Evolutionary conservation across 495 filamentous ascomycete genomes (phyloP).

Genomic region (Talaromyces liani): DNA sequence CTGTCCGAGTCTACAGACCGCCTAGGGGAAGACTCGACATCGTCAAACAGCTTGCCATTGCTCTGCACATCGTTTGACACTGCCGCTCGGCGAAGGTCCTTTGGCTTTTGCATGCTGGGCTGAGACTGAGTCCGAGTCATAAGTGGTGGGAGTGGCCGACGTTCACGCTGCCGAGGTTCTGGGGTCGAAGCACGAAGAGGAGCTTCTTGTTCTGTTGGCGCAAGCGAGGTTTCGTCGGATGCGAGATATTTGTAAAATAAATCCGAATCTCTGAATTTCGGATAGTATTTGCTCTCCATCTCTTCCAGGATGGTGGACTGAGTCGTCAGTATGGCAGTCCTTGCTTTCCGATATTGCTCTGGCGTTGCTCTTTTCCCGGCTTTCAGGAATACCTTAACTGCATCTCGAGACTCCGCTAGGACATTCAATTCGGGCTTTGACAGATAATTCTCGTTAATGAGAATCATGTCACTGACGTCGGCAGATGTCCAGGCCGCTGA

Average conservation of each 20-base stretch:
- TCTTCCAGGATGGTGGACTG: slow-evolving; percentile 78
- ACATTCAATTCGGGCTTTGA: slow-evolving; percentile 75
- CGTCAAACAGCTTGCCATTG: slow-evolving; percentile 33
- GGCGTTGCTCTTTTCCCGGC: slow-evolving; percentile 67
- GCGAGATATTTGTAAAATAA: slow-evolving; percentile 93
- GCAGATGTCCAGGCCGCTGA: slow-evolving; percentile 72
- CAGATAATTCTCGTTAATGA: slow-evolving; percentile 87
- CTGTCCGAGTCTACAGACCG: slow-evolving; percentile 51
- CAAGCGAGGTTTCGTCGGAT: slow-evolving; percentile 68
- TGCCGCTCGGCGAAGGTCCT: slow-evolving; percentile 50
- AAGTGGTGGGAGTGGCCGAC: slow-evolving; percentile 35
- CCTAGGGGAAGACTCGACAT: slow-evolving; percentile 35
- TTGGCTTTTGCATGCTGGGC: slow-evolving; percentile 22
- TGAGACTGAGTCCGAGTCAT: slow-evolving; percentile 35
- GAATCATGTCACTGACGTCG: slow-evolving; percentile 77
- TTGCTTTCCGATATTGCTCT: slow-evolving; percentile 74
- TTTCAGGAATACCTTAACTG: slow-evolving; percentile 70
- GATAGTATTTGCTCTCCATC: slow-evolving; percentile 71
- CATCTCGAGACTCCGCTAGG: slow-evolving; percentile 54
- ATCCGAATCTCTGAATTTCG: slow-evolving; percentile 84
- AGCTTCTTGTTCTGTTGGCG: slow-evolving; percentile 15
- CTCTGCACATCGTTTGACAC: slow-evolving; percentile 46
- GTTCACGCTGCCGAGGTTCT: slow-evolving; percentile 22
- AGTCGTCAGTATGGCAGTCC: slow-evolving; percentile 70
- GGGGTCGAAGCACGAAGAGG: slow-evolving; percentile 17